Evolutionary conservation across 345 rosid species (phyloP), one percentile per base, ranked within the genome.

Genomic region (Anacardium occidentale): DNA sequence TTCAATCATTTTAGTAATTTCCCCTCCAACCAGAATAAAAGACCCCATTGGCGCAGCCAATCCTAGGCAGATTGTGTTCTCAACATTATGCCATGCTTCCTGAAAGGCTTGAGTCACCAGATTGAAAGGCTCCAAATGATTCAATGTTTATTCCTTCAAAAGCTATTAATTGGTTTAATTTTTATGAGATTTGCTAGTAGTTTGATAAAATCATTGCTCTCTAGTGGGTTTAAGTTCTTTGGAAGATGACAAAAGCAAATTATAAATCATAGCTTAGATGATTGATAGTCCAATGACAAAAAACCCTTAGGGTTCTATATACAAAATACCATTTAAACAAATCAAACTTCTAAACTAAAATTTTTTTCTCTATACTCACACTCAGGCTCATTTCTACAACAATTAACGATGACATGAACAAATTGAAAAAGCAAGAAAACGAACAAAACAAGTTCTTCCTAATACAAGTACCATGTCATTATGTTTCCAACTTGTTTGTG

Each of bases 351-450:
- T 55, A 64, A 56, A 40, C 37, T 21, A 78, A 48, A 65, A 42
- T 34, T 34, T 34, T 64, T 67, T 65, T 62, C 74, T 73, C 77
- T 75, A 70, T 72, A 72, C 81, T 72, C 78, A 69, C 72, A 64
- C 66, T 66, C 17, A 37, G 17, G 53, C 70, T 66, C 70, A 74
- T 67, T 70, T 76, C 83, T 76, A 84, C 79, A 74, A 48, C 81
- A 70, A 76, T 60, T 22, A 78, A 78, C 72, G 74, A 55, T 22
- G 76, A 78, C 72, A 68, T 56, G 4, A 78, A 74, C 25, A 77
- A 78, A 73, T 22, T 51, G 52, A 57, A 42, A 14, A 32, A 55
- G 40, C 0, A 26, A 34, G 29, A 22, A 54, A 64, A 54, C 15
- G 56, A 68, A 51, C 34, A 34, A 29, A 61, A 73, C 71, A 57